Evolutionary conservation across 1,284 basidiomycete genomes (phyloP).

Genomic region (Tausonia pullulans): DNA sequence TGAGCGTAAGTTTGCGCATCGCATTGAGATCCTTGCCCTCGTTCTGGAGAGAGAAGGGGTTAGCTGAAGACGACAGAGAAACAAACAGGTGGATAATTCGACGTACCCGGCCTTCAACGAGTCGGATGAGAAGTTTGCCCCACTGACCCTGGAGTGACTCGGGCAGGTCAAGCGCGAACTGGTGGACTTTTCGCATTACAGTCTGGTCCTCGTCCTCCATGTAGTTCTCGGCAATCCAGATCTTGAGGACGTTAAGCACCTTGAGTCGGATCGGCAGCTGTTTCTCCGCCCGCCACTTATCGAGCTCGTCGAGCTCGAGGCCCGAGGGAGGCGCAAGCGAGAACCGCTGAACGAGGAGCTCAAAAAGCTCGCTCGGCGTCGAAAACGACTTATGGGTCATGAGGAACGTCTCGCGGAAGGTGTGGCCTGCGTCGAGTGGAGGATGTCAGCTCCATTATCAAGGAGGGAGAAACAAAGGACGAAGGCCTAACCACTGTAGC

Average conservation of each 20-base stretch:
- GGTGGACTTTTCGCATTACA: constrained; percentile 40
- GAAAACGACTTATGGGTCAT: constrained; percentile 97
- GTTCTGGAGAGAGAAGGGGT: constrained; percentile 1
- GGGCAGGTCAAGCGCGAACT: constrained; percentile 59
- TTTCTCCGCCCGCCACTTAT: constrained; percentile 79
- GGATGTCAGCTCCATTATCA: neutral
- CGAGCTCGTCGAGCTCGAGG: constrained; percentile 51
- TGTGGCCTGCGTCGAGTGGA: constrained; percentile 47
- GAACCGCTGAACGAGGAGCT: constrained; percentile 76
- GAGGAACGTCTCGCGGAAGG: constrained; percentile 84
- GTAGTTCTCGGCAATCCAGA: constrained; percentile 60
- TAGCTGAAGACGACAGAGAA: neutral
- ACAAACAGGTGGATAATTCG: neutral
- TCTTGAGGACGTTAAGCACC: constrained; percentile 64
- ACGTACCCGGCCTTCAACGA: constrained; percentile 67
- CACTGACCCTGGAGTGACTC: constrained; percentile 44
- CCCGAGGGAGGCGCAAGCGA: constrained; percentile 63
- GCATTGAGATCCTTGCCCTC: neutral
- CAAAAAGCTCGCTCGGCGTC: constrained; percentile 69
- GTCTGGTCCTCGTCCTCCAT: constrained; percentile 61
- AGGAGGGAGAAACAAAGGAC: neutral
- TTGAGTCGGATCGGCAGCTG: constrained; percentile 78
- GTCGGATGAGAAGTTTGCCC: constrained; percentile 56
- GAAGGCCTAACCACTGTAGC: constrained; percentile 2
- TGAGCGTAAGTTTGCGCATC: constrained; percentile 10